Evolutionary conservation across 225 moss, liverwort and hornwort genomes (phyloP), one percentile per base, ranked within the genome.

Genomic region (Physcomitrellopsis africana): DNA sequence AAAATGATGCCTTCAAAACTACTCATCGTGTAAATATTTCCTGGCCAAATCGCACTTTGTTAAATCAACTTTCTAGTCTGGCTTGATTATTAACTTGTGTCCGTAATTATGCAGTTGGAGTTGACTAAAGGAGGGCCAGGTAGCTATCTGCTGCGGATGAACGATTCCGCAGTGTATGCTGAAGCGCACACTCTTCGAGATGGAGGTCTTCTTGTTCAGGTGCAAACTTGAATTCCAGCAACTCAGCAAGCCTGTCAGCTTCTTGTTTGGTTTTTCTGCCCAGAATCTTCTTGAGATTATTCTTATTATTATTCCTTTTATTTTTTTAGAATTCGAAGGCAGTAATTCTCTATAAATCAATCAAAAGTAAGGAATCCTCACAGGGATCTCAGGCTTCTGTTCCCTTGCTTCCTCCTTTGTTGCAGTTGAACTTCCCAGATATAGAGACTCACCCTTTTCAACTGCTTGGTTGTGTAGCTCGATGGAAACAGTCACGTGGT

Each of bases 401-500:
- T 45, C 14, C 61, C 54, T 48, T 55, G 37, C 17, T 49, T 63
- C 57, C 16, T 10, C 37, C 15, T 17, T 54, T 29, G 1, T 61
- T 69, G 37, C 62, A 3, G 44, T 45, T 60, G 0, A 53, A 37
- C 20, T 67, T 69, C 42, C 51, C 58, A 23, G 67, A 24, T 48
- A 27, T 15, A 22, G 19, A 65, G 60, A n/a, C 52, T 11, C 19
- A 41, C 49, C 22, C 15, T 59, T 75, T 66, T 59, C 47, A 53
- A 37, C 55, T 17, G 54, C 64, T 67, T 79, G 72, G 41, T 68
- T 77, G 64, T 82, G 66, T 89, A 99, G 99, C 79, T 99, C 61
- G 95, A 95, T 84, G 99, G 93, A 45, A 95, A 91, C 77, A 99
- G 99, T 69, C 95, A 99, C 55, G 93, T 99, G 65, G 90, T 95